Base-by-base conservation (phyloP, 1,284 basidiomycete species). In the Earliella scabrosa region DNA sequence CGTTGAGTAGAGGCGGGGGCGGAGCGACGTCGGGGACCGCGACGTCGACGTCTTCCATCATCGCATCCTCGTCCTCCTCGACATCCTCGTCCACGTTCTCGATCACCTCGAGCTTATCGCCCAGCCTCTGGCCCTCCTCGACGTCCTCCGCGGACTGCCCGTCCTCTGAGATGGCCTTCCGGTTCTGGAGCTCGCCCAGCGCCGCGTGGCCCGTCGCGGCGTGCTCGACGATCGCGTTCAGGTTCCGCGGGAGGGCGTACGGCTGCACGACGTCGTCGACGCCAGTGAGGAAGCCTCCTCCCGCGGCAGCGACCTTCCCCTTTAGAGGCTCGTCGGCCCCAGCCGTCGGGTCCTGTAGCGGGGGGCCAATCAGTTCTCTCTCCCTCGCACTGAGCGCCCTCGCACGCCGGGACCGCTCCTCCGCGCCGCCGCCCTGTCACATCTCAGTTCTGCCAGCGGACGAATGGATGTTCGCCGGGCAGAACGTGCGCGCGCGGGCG, bases 201-300 rank as follows among this genome's bases (percentile, higher is more conserved):
- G 61, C 60, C 11, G 51, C 45, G 32, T 39, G 20, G n/a, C 52
- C 45, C 20, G 49, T 64, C 11, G 55, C 58, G 32, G 57, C 61
- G 43, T 56, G 59, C 41, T 61, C 57, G 53, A 66, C 60, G 31
- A 71, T 64, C 54, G 75, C 69, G 61, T 79, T 77, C 29, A 78
- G 76, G 63, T 82, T 79, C 59, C 83, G 83, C 1, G 90, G 90
- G 21, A 93, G 74, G 57, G 81, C 79, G 68, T 83, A 92, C 2
- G 82, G 81, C 68, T 87, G 76, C 2, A 92, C 87, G 53, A 92
- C 85, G 58, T 84, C 83, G 66, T 88, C 88, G n/a, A 82, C 87
- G n/a, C 75, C 83, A 29, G 80, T 79, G 29, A 89, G 76, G 71
- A 88, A 91, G 20, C 85, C 88, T 23, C 86, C 87, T 23, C 54